These are phyloP conservation scores for Vaccinium corymbosum DNA, from an alignment of 148 eudicot genomes.

Conservation along the genomic window DNA sequence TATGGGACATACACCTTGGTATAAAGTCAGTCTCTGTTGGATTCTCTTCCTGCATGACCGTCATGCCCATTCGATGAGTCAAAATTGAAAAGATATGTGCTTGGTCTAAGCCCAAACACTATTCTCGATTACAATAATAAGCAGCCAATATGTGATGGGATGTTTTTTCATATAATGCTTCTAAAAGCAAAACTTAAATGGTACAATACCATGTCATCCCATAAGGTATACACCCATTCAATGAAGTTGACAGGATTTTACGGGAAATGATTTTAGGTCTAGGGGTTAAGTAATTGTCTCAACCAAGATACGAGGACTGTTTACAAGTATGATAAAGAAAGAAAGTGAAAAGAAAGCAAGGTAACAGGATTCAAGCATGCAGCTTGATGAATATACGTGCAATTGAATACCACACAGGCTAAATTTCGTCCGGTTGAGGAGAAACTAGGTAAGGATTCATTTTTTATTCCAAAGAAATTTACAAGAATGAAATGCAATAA, in stretches of 20 bases:
- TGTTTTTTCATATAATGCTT: not conserved
- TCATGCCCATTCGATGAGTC: slow-evolving; percentile 7
- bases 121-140: not conserved
- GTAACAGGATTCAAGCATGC: not conserved
- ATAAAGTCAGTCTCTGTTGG: slow-evolving; percentile 85
- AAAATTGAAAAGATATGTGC: not conserved
- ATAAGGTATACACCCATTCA: not conserved
- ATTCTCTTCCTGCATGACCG: slow-evolving; percentile 65
- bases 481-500: not conserved
- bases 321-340: not conserved
- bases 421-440: not conserved
- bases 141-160: not conserved
- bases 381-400: not conserved
- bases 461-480: not conserved
- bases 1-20: slow-evolving; percentile 92
- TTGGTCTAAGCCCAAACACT: not conserved
- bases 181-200: not conserved
- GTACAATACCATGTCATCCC: not conserved
- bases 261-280: not conserved
- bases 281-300: not conserved
- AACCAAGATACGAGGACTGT: slow-evolving; percentile 1
- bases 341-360: not conserved
- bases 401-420: not conserved
- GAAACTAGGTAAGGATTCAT: not conserved
- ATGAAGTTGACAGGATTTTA: not conserved